phyloP scores from a whole-genome alignment of 2,329 filamentous ascomycete species.

The Leptosphaerulina australis region DNA sequence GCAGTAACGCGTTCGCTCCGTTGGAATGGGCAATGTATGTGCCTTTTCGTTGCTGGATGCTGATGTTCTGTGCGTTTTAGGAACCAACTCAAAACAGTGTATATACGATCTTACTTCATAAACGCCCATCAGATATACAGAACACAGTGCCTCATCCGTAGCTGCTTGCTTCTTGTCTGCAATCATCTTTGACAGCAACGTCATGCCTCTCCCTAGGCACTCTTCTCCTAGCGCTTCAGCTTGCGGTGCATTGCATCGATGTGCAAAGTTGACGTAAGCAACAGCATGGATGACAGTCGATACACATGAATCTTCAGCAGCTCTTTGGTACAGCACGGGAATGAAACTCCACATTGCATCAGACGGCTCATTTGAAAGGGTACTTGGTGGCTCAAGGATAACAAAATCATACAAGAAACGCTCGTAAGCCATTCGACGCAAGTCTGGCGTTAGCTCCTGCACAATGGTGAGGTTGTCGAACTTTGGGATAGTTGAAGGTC shows the following conservation, averaged over 20 bases:
- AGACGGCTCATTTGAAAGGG: constrained; percentile 23
- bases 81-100: too few species aligned
- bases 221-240: constrained; percentile 33
- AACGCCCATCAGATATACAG: constrained; percentile 39
- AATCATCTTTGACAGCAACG: constrained; percentile 32
- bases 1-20: constrained; percentile 37
- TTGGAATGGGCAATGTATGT: constrained; percentile 35
- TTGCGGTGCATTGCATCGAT: constrained; percentile 33
- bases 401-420: constrained; percentile 45
- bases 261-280: constrained; percentile 38
- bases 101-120: constrained; percentile 31
- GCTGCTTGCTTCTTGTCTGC: constrained; percentile 29
- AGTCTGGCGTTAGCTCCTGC: constrained; percentile 21
- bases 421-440: constrained; percentile 36
- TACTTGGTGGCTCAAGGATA: constrained; percentile 24
- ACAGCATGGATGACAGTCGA: constrained; percentile 33
- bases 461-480: constrained; percentile 26
- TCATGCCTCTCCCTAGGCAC: constrained; percentile 29
- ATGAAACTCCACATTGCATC: constrained; percentile 39
- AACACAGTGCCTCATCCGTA: constrained; percentile 32
- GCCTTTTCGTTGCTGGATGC: constrained; percentile 25
- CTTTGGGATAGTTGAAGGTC: background rate
- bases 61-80: constrained; percentile 30
- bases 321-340: constrained; percentile 31
- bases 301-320: constrained; percentile 32